phyloP scores from a whole-genome alignment of 768 basidiomycete genomes.

The Tulasnella sp. region DNA sequence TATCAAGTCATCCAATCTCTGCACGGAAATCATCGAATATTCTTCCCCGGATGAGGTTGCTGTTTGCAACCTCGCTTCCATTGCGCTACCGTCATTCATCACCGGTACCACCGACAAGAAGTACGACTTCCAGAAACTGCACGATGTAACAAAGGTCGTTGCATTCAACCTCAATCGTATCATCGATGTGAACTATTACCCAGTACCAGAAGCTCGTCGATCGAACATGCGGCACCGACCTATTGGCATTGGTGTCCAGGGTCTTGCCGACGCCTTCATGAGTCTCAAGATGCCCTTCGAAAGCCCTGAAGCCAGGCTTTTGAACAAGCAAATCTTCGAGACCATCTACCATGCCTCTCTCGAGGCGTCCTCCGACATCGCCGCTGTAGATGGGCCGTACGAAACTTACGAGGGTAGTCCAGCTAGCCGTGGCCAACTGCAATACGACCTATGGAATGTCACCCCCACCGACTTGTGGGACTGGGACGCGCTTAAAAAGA shows the following conservation, averaged over 20 bases:
- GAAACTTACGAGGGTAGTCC: slow-evolving; percentile 86
- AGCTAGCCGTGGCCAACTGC: slow-evolving; percentile 74
- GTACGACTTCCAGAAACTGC: slow-evolving; percentile 92
- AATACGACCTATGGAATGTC: slow-evolving; percentile 92
- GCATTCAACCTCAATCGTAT: slow-evolving; percentile 85
- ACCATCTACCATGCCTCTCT: slow-evolving; percentile 95
- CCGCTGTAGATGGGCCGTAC: slow-evolving; percentile 66
- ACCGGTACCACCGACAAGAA: slow-evolving; percentile 46
- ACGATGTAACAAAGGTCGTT: slow-evolving; percentile 88
- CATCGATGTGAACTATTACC: slow-evolving; percentile 94
- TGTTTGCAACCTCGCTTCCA: slow-evolving; percentile 95
- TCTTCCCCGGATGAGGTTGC: slow-evolving; percentile 94
- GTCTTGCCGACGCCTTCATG: slow-evolving; percentile 98
- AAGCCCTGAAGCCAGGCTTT: slow-evolving; percentile 65
- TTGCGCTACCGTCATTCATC: slow-evolving; percentile 89
- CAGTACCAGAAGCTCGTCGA: slow-evolving; percentile 75
- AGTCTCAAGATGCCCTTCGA: slow-evolving; percentile 93
- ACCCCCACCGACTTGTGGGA: slow-evolving; percentile 89
- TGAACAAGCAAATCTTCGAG: slow-evolving; percentile 96
- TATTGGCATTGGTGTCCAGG: slow-evolving; percentile 94
- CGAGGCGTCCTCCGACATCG: slow-evolving; percentile 82
- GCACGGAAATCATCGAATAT: slow-evolving; percentile 98
- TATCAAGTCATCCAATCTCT: slow-evolving; percentile 98
- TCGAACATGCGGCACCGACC: slow-evolving; percentile 98
- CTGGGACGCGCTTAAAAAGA: slow-evolving; percentile 76